Base-by-base conservation (phyloP, 371 early-diverging fungal genomes). In the Actinomortierella wolfii region DNA sequence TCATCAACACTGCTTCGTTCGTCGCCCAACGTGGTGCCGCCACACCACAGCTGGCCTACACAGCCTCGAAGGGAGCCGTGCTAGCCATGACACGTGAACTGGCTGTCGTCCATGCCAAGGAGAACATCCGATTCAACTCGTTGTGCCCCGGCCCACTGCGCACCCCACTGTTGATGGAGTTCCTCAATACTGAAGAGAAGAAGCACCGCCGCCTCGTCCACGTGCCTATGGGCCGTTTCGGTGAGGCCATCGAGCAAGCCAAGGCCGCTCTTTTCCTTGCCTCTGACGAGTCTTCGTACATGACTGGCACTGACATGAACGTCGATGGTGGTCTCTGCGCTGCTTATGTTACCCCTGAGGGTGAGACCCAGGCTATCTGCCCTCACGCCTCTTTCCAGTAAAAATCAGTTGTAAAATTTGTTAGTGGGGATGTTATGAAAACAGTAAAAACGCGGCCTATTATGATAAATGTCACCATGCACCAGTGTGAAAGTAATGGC, bases 1-100 rank as follows among this genome's bases (percentile, higher is more conserved):
- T 94, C 69, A 93, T 94, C 80, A 94, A 94, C 76, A 93, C 92
- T 2, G 93, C 93, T 25, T 88, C 88, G 57, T 93, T 93, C 68
- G 92, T 94, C 11, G 93, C 92, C 14, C 62, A 89, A 15, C 78
- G 92, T 70, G 94, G 93, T 48, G 91, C 93, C 1, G 94, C 94
- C 44, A 94, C 94, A n/a, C 94, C 94, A 14, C 93, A 93, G 63
- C 74, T 94, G 57, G 94, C 93, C 24, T 93, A 94, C 76, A 94
- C 95, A 6, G 90, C 93, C 40, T 92, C 92, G 52, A 94, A 94
- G 68, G 94, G 95, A 24, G 95, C 93, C 25, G 93, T 94, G 13
- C 78, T 93, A 43, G 89, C 93, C 49, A 90, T 94, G 92, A 93
- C 87, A 39, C 92, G 94, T 40, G 94, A 94, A 68, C 79, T 93